Base-by-base conservation (phyloP, 352 stramenopile species). In the Phytophthora tubulina region DNA sequence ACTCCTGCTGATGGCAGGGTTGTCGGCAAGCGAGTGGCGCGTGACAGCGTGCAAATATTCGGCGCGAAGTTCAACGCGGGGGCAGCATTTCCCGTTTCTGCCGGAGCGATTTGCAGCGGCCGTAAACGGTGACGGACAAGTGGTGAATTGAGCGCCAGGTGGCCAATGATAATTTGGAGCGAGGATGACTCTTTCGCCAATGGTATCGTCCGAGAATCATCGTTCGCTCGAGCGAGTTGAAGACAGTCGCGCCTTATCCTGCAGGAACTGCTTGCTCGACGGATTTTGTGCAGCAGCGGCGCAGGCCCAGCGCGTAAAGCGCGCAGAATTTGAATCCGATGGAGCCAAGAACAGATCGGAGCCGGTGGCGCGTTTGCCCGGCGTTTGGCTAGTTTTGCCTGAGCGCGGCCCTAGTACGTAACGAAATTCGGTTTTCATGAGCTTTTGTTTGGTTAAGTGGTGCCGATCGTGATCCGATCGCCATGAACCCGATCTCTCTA, bases 271-370 rank as follows among this genome's bases (percentile, higher is more conserved):
- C 46, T 67, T 67, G 15, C 59, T 59, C 59, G 46, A 59, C 48
- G 59, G 53, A 54, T 59, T 65, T 53, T 57, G 45, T 64, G 53
- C 63, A 70, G 54, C 61, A 68, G 27, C 61, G 60, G 61, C 15
- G 60, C 49, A 55, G 10, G 14, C 33, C 38, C 42, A 39, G 15
- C 35, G 44, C 17, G 38, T 44, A 64, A 48, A 36, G 36, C 36
- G 51, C 61, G 31, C n/a, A 5, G 61, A 61, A 68, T 45, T 59
- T 46, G 53, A 48, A 38, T 58, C 30, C 33, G 11, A 7, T 56
- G 21, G 51, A 69, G 51, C 44, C 51, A 69, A 57, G 49, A 68
- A 46, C 49, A 27, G 50, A 54, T 39, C 38, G 9, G 15, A 27
- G 21, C 21, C 21, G 21, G 21, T 53, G 39, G 39, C 39, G 39